Conservation (phyloP, 108 stramenopile species). For the Poteriospumella lacustris region DNA sequence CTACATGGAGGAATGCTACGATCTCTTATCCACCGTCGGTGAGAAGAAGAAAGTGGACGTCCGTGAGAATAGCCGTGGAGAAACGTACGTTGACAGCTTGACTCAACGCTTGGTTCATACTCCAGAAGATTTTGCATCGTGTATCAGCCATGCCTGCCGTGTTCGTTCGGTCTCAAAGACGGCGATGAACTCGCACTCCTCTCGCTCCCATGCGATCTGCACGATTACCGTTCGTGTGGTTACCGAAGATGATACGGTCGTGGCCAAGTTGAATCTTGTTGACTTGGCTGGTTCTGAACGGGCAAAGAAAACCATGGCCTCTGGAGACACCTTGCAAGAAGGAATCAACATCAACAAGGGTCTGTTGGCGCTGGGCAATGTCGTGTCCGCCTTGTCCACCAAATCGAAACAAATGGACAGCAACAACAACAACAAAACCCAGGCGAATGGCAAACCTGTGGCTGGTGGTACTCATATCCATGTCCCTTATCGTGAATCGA, state of each 20-base stretch:
- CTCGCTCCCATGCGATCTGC: constrained; percentile 45
- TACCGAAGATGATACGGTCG: neutral
- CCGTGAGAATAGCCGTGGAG: constrained; percentile 17
- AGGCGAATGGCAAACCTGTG: constrained; percentile 27
- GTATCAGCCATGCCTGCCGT: neutral
- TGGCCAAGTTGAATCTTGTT: constrained; percentile 36
- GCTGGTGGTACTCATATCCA: constrained; percentile 43
- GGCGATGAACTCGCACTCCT: constrained; percentile 36
- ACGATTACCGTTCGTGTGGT: constrained; percentile 27
- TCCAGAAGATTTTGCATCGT: neutral
- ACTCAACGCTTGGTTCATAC: constrained; percentile 3
- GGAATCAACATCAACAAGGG: constrained; percentile 38
- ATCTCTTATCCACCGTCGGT: constrained; percentile 26
- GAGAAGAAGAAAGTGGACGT: neutral
- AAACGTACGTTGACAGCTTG: constrained; percentile 26
- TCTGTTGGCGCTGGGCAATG: constrained; percentile 43
- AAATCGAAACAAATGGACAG: too few relatives aligned
- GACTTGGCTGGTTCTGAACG: constrained; percentile 49
- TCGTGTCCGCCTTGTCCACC: constrained; percentile 21
- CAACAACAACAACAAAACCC: neutral
- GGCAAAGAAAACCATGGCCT: constrained; percentile 31
- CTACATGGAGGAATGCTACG: constrained; percentile 42
- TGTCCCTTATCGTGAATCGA: constrained; percentile 77
- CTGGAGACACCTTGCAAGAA: constrained; percentile 41
- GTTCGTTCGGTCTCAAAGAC: constrained; percentile 26